Evolutionary conservation across 768 basidiomycete genomes (phyloP), one percentile per base, ranked within the genome.

Genomic region (Saitozyma podzolica): DNA sequence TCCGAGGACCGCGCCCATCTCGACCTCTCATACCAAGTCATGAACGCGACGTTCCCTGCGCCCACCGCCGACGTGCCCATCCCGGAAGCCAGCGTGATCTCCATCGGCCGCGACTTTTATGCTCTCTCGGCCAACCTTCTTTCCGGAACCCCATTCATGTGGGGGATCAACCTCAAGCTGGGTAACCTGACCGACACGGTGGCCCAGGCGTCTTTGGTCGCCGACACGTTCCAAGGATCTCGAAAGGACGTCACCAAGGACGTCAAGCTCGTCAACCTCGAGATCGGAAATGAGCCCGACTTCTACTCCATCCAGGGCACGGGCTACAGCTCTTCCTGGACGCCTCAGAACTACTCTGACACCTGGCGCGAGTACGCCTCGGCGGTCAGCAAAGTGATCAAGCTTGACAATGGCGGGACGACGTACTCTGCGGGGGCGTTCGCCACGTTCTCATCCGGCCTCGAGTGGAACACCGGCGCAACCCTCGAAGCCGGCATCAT

Each of bases 201-300:
- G 11, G 58, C 58, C 19, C 66, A 67, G 62, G 54, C 53, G 9
- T n/a, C 53, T 14, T 55, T 53, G 17, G 58, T 67, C 47, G 47
- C 54, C 20, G 61, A 41, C 9, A 47, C 61, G 14, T 62, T 62
- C 61, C 61, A 56, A 29, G 29, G 17, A 2, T 11, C 45, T 29
- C 29, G 29, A 2, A 29, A 29, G 29, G 17, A 11, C 16, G 9
- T 16, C 37, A 48, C 40, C 8, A 16, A 9, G 14, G 20, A 40
- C 9, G 58, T 59, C 50, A 39, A 52, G 29, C 55, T 62, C 16
- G 17, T 37, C 6, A 19, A 50, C 11, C 45, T 63, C 17, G 67
- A 68, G 58, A 62, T 68, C 39, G 67, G 67, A 8, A 68, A 68
- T 50, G 67, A 68, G 60, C 45, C 56, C 43, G 66, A 68, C 56